A percentile compares a stretch with the other conserved stretches of the same genome.
These are phyloP conservation scores for Cutaneotrichosporon sp. DNA, from an alignment of 1,284 basidiomycete species.

Conservation along the genomic window DNA sequence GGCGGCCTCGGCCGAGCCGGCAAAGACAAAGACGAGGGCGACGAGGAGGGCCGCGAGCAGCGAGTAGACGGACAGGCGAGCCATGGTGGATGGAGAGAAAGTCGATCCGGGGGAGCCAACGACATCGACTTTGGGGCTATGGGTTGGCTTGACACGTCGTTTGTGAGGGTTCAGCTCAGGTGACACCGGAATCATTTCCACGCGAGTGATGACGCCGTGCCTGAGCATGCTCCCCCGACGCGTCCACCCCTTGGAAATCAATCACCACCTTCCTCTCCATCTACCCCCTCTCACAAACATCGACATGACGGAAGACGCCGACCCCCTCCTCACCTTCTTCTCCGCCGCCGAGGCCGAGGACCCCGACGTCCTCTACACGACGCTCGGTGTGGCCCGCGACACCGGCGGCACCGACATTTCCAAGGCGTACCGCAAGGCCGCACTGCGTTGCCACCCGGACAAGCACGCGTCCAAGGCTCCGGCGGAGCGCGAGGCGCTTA, in stretches of 20 bases:
- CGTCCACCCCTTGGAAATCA: not conserved
- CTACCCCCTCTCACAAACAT: not conserved
- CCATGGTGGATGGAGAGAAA: constrained; percentile 33
- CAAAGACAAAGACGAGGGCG: constrained; percentile 58
- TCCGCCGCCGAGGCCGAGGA: constrained; percentile 60
- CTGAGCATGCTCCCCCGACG: not conserved
- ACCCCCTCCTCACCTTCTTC: constrained; percentile 77
- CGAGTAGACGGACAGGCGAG: constrained; percentile 64
- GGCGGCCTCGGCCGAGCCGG: constrained; percentile 41
- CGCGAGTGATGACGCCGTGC: not conserved
- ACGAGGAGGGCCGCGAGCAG: constrained; percentile 67
- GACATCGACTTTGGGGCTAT: no score
- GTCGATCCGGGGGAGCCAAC: not conserved
- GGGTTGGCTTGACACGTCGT: not conserved
- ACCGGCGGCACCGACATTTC: constrained; percentile 69
- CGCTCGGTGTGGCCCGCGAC: constrained; percentile 62
- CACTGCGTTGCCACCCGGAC: constrained; percentile 83
- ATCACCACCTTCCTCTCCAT: not conserved
- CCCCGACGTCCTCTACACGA: constrained; percentile 63
- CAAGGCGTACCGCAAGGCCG: constrained; percentile 80
- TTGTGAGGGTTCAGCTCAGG: not conserved
- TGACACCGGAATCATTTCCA: not conserved
- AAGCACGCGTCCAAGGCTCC: constrained; percentile 70
- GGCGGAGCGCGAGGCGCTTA: constrained; percentile 64
- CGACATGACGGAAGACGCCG: constrained; percentile 62